These are phyloP conservation scores for Plantago major DNA, from an alignment of 257 asterid species.

Conservation along the genomic window DNA sequence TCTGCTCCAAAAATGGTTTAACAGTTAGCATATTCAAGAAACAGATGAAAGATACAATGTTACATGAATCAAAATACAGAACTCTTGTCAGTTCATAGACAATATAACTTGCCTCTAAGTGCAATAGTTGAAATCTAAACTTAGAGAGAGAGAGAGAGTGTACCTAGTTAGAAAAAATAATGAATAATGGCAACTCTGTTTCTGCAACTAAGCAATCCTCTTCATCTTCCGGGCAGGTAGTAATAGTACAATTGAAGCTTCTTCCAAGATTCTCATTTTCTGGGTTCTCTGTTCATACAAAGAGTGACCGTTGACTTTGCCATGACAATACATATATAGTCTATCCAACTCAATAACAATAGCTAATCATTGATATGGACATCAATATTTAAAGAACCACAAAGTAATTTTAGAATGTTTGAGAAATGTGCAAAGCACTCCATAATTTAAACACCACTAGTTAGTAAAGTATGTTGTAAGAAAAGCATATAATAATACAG, in stretches of 20 bases:
- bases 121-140: not conserved
- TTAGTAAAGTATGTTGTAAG: too few relatives aligned
- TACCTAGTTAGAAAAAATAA: constrained; percentile 40
- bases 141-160: constrained; percentile 40
- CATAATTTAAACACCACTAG: too few relatives aligned
- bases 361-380: too few relatives aligned
- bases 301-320: too few relatives aligned
- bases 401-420: too few relatives aligned
- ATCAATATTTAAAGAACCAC: too few relatives aligned
- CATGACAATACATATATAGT: too few relatives aligned
- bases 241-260: not conserved
- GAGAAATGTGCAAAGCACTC: too few relatives aligned
- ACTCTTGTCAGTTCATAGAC: not conserved
- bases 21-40: not conserved
- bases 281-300: too few relatives aligned
- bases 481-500: too few relatives aligned
- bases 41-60: not conserved
- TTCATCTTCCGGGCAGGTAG: not conserved
- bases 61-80: not conserved
- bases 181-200: constrained; percentile 19
- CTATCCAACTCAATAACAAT: too few relatives aligned
- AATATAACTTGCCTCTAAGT: not conserved
- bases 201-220: not conserved
- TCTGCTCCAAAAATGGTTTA: not conserved
- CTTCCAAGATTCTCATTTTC: too few relatives aligned